Base-by-base conservation (phyloP, 75 land plant genomes). In the Selaginella tamariscina region DNA sequence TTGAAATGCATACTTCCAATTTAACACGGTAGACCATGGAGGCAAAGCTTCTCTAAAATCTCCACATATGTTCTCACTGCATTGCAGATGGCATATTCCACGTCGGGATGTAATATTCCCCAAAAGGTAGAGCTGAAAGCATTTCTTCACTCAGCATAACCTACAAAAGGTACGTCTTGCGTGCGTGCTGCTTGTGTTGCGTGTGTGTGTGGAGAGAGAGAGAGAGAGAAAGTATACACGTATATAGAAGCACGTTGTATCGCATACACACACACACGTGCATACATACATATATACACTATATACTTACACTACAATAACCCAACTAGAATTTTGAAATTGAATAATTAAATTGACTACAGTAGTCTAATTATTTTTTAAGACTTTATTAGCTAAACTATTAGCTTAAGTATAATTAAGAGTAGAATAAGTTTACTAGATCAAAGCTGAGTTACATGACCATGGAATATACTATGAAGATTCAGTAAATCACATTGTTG, bases 121-220 rank as follows among this genome's bases (percentile, higher is more conserved):
- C 32, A 31, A 62, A 63, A n/a, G 72, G 69, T 15, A 70, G 24
- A 2, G 33, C 24, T 30, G 27, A 18, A n/a, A 70, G 67, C 67
- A 68, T 55, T 1, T 29, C 68, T 62, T 70, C 64, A 18, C 68
- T 32, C 22, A 70, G 54, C 72, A 70, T 70, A 62, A 32, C 60
- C 72, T 70, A 39, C 5, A 39, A 39, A 39, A 39, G 49, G 15
- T n/a, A n/a, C n/a, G n/a, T n/a, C n/a, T n/a, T n/a, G n/a, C n/a
- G n/a, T n/a, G n/a, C n/a, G n/a, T n/a, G n/a, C n/a, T n/a, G n/a
- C n/a, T n/a, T n/a, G n/a, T n/a, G n/a, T n/a, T n/a, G n/a, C n/a
- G n/a, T n/a, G n/a, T n/a, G n/a, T n/a, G n/a, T n/a, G n/a, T n/a
- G n/a, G n/a, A n/a, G n/a, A n/a, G n/a, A n/a, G n/a, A n/a, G n/a